A percentile compares a stretch with the other conserved stretches of the same genome.
These are phyloP conservation scores for Chlamydomonas eustigma DNA, from an alignment of 139 green algal genomes.

Conservation along the genomic window DNA sequence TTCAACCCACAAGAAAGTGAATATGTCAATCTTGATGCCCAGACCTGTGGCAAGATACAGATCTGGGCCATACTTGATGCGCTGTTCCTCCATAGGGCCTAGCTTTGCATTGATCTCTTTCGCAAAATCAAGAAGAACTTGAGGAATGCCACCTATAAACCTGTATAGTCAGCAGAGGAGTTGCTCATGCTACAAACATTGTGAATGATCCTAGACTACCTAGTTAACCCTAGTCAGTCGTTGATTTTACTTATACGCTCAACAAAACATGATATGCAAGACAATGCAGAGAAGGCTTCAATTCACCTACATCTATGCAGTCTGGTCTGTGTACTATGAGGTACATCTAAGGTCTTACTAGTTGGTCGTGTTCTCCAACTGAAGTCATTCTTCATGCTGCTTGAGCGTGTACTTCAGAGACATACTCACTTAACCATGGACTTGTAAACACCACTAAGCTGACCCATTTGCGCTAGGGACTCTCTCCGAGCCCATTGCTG, in stretches of 20 bases:
- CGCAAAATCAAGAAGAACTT: conserved; percentile 50
- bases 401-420: no score
- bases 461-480: conserved; percentile 32
- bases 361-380: no score
- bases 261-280: background rate
- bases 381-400: no score
- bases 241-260: conserved; percentile 2
- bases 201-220: background rate
- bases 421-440: conserved; percentile 42
- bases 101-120: conserved; percentile 53
- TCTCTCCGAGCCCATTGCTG: conserved; percentile 44
- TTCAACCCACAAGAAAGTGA: background rate
- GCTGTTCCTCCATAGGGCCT: conserved; percentile 51
- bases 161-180: conserved; percentile 3
- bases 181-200: background rate
- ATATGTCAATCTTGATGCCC: conserved; percentile 2
- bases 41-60: conserved; percentile 23
- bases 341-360: no score
- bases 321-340: no score
- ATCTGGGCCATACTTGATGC: conserved; percentile 39
- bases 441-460: conserved; percentile 36
- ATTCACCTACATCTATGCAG: no score
- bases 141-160: conserved; percentile 39
- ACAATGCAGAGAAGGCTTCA: no score
- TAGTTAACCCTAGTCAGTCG: background rate